A percentile compares a stretch with the other conserved stretches of the same genome.
Conservation (phyloP, 164 flowering plant genomes). For the Berberis thunbergii region DNA sequence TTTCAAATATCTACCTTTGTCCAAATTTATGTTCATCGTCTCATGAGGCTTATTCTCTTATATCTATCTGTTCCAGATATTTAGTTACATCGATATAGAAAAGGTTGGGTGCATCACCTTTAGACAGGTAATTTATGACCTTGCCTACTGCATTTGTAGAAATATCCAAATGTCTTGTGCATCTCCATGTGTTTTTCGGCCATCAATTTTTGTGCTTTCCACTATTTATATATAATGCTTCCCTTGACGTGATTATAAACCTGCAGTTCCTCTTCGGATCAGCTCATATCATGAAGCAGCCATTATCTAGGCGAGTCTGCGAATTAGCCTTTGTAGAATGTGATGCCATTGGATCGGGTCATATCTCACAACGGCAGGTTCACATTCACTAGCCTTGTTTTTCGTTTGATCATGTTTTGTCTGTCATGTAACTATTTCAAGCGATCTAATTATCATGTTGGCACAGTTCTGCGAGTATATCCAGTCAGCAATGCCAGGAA, state of each 20-base stretch:
- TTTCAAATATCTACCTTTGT: background rate
- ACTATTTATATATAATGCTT: background rate
- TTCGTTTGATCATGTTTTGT: too few relatives aligned
- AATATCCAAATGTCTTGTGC: background rate
- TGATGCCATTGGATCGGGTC: slow-evolving; percentile 17
- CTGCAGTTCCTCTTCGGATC: slow-evolving; percentile 34
- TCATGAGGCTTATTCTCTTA: background rate
- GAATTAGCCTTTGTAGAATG: slow-evolving; percentile 24
- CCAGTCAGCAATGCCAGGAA: slow-evolving; percentile 13
- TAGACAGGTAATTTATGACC: slow-evolving; percentile 48
- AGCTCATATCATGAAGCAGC: slow-evolving; percentile 22
- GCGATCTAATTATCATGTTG: background rate
- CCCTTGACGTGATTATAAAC: background rate
- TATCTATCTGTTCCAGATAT: slow-evolving; percentile 44
- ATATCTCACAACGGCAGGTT: slow-evolving; percentile 19
- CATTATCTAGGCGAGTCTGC: slow-evolving; percentile 21
- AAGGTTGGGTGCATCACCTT: slow-evolving; percentile 64
- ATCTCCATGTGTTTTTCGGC: background rate
- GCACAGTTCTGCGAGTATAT: slow-evolving; percentile 16
- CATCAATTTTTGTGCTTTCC: background rate
- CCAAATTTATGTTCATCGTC: background rate
- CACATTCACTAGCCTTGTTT: background rate
- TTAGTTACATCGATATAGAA: slow-evolving; percentile 69
- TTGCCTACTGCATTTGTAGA: background rate
- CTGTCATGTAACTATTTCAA: too few relatives aligned